Evolutionary conservation across 2,329 filamentous ascomycete species (phyloP).

Genomic region (Trichoderma polysporum): DNA sequence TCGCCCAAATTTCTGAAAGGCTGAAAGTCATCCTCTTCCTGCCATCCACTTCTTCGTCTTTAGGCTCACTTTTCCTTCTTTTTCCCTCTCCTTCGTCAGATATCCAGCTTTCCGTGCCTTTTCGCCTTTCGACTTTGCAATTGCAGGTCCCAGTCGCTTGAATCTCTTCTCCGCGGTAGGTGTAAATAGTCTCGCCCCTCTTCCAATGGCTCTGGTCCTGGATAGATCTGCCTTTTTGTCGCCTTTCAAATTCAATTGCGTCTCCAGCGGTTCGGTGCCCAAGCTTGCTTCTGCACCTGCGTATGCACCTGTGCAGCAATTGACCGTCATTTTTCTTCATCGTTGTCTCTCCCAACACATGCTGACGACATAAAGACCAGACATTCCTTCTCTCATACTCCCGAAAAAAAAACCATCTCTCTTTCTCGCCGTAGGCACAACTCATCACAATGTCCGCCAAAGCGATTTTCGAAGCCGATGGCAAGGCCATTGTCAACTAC

Average conservation of each 20-base stretch:
- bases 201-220: background rate
- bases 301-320: conserved; percentile 3
- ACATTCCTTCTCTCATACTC: background rate
- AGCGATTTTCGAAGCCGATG: conserved; percentile 97
- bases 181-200: conserved; percentile 1
- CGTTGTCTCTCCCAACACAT: conserved; percentile 1
- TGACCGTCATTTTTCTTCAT: background rate
- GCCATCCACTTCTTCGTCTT: conserved; percentile 20
- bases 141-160: conserved; percentile 14
- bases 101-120: conserved; percentile 1
- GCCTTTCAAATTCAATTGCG: background rate
- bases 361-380: conserved; percentile 22
- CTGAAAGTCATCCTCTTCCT: conserved; percentile 23
- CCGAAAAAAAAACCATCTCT: background rate
- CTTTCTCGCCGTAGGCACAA: conserved; percentile 29
- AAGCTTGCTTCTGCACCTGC: background rate
- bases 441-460: conserved; percentile 62
- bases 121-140: conserved; percentile 15
- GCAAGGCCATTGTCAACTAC: conserved; percentile 99
- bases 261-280: conserved; percentile 5
- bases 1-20: conserved; percentile 27
- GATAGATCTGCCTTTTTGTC: background rate
- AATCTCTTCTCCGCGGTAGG: conserved; percentile 9
- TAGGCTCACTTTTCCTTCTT: conserved; percentile 12
- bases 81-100: conserved; percentile 15